A percentile compares a stretch with the other conserved stretches of the same genome.
phyloP scores from a whole-genome alignment of 176 grass and related monocot genomes.

The Musa itinerans region DNA sequence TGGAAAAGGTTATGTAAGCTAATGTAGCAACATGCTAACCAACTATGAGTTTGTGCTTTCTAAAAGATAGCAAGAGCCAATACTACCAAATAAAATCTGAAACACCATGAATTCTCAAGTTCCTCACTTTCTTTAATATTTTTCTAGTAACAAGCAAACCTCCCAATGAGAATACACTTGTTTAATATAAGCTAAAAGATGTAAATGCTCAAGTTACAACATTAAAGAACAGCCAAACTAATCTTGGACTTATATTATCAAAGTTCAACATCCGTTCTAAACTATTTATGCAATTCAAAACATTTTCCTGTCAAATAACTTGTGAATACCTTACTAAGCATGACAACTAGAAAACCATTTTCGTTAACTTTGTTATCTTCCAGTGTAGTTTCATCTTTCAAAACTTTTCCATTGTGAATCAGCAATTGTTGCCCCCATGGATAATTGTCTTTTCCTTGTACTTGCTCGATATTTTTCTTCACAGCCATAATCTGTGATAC shows the following conservation, averaged over 20 bases:
- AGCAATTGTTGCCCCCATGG: conserved; percentile 84
- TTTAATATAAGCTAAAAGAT: not conserved
- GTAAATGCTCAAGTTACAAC: not conserved
- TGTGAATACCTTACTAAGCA: conserved; percentile 77
- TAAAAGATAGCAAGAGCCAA: not conserved
- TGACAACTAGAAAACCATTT: conserved; percentile 84
- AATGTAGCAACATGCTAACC: too few relatives aligned
- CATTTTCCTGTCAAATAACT: not conserved
- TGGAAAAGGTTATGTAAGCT: too few relatives aligned
- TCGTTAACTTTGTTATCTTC: conserved; percentile 76
- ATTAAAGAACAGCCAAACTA: not conserved
- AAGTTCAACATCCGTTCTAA: not conserved
- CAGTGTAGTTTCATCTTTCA: conserved; percentile 94
- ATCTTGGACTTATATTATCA: not conserved
- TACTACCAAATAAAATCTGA: not conserved
- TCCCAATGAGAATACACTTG: not conserved
- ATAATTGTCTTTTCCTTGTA: conserved; percentile 62
- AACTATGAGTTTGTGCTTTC: too few relatives aligned
- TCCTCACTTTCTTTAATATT: not conserved
- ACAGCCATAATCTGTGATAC: conserved; percentile 59
- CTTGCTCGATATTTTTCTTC: conserved; percentile 68
- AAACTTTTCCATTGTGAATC: conserved; percentile 91
- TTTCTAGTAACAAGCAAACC: not conserved
- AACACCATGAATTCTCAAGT: not conserved
- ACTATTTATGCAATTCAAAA: not conserved